Percentiles rank a stretch among this genome's conserved stretches.
Evolutionary conservation across 371 early-diverging fungal species (phyloP).

Genomic region (Lichtheimia ornata): DNA sequence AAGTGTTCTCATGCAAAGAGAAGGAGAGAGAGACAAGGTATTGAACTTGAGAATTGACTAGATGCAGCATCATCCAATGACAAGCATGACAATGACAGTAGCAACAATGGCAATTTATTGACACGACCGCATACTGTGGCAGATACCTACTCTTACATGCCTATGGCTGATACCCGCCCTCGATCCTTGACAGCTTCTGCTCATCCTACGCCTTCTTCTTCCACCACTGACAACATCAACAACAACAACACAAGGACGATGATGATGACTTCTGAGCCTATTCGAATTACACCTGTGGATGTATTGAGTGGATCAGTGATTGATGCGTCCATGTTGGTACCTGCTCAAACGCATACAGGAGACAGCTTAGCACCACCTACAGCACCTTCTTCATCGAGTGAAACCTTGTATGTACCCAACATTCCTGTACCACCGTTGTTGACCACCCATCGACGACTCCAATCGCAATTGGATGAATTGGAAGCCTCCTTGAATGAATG

Average conservation of each 20-base stretch:
- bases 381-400: conserved; percentile 18
- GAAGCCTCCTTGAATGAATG: conserved; percentile 25
- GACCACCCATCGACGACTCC: conserved; percentile 45
- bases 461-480: conserved; percentile 29
- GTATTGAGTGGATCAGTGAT: conserved; percentile 20
- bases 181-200: conserved; percentile 14
- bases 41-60: too few relatives aligned
- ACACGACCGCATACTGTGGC: conserved; percentile 10
- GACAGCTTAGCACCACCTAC: conserved; percentile 31
- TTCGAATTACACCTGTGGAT: conserved; percentile 11
- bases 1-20: neutral
- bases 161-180: conserved; percentile 15
- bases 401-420: conserved; percentile 35
- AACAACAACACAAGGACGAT: neutral
- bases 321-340: conserved; percentile 26
- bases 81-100: too few relatives aligned
- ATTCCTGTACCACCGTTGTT: conserved; percentile 53
- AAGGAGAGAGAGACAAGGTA: too few relatives aligned
- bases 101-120: too few relatives aligned
- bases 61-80: too few relatives aligned
- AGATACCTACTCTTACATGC: conserved; percentile 11
- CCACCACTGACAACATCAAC: neutral
- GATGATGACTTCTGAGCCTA: too few relatives aligned
- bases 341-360: conserved; percentile 36
- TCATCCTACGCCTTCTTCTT: neutral